A percentile compares a stretch with the other conserved stretches of the same genome.
Conservation (phyloP, 73 alveolate genomes). For the Paramecium sonneborni region DNA sequence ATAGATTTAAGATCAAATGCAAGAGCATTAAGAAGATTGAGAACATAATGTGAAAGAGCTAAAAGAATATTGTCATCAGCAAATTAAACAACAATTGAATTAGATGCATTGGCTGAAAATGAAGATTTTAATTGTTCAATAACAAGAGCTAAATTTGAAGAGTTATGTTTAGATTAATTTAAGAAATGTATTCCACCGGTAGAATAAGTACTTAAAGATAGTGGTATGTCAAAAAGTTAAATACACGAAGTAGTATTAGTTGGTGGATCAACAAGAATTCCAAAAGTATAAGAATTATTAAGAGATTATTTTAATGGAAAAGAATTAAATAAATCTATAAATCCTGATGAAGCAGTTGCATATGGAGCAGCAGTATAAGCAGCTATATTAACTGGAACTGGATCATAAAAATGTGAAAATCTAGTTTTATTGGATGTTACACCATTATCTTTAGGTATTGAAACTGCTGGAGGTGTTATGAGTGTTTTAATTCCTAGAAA, state of each 20-base stretch:
- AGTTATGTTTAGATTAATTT: constrained; percentile 76
- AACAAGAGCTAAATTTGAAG: constrained; percentile 85
- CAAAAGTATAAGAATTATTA: constrained; percentile 82
- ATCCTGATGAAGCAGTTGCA: constrained; percentile 99
- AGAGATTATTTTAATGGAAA: constrained; percentile 92
- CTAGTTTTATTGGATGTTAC: constrained; percentile 75
- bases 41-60: constrained; percentile 87
- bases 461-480: constrained; percentile 77
- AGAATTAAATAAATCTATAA: constrained; percentile 86
- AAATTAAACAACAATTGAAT: constrained; percentile 77
- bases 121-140: constrained; percentile 76
- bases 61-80: constrained; percentile 88
- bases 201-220: constrained; percentile 74
- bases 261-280: constrained; percentile 94
- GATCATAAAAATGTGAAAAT: constrained; percentile 54
- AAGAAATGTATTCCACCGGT: constrained; percentile 74
- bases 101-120: constrained; percentile 84
- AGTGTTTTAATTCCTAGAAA: constrained; percentile 69
- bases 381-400: constrained; percentile 76
- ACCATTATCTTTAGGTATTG: constrained; percentile 76
- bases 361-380: constrained; percentile 91
- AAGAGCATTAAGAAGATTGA: constrained; percentile 85
- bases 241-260: constrained; percentile 90
- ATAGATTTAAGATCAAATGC: constrained; percentile 70
- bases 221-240: constrained; percentile 77